Evolutionary conservation across 805 yeast species (phyloP), one percentile per base, ranked within the genome.

Genomic region (Danielia oregonensis): DNA sequence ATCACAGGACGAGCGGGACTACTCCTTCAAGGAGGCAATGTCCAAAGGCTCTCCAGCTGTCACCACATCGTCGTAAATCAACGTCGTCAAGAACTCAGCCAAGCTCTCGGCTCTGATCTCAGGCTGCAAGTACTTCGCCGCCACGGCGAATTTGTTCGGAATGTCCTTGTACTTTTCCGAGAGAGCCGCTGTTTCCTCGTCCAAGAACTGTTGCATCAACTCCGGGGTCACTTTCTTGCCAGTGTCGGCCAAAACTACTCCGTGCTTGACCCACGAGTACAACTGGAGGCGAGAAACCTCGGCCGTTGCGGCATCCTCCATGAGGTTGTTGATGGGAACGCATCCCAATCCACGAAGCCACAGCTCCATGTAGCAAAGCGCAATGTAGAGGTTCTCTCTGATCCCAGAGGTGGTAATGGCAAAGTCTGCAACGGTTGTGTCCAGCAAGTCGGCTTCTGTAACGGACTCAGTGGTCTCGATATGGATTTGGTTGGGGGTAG

Each of bases 251-350:
- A 50, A 44, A 4, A 8, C 27, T 6, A 45, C 50, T 6, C 33
- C 29, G 30, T 50, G 52, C 17, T 35, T 38, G n/a, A 46, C 50
- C 55, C 55, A 50, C 17, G 49, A 38, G 33, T 48, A 35, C 21
- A 50, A 34, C 32, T 44, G 50, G 24, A 48, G 40, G 24, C 55
- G 33, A 5, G 54, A 49, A 8, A 49, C 54, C 36, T 49, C 54
- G 0, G 54, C 54, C 3, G 55, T 50, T 10, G 54, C 55, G 1
- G 55, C 52, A 36, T 50, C 55, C 37, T 48, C 55, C 55, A 49
- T 49, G 16, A 49, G 35, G 31, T 44, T 38, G 32, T 46, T 49
- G 30, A 50, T 50, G 9, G 53, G 53, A 17, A 50, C 53, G 29
- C 55, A 50, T 6, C 52, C 53, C 18, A 39, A 14, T 12, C 53